These are phyloP conservation scores for Microcera coccophila DNA, from an alignment of 2,329 filamentous ascomycete species.

Conservation along the genomic window DNA sequence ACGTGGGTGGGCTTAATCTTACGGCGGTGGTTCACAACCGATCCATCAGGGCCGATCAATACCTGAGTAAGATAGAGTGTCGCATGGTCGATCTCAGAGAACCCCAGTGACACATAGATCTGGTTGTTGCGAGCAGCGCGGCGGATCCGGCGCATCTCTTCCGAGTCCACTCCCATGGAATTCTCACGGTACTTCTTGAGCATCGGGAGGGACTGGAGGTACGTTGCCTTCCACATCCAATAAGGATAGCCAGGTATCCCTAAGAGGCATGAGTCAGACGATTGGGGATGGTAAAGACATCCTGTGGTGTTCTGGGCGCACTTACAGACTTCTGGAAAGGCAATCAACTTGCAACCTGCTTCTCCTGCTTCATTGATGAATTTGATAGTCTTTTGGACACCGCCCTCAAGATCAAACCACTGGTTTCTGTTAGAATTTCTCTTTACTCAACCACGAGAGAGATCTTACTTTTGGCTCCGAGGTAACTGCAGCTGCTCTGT, in stretches of 20 bases:
- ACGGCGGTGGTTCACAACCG: slow-evolving; percentile 44
- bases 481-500: slow-evolving; percentile 23
- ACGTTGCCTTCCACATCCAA: slow-evolving; percentile 34
- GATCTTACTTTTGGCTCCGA: slow-evolving; percentile 14
- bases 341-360: slow-evolving; percentile 51
- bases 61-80: slow-evolving; percentile 48
- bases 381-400: slow-evolving; percentile 53
- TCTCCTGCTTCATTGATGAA: slow-evolving; percentile 54
- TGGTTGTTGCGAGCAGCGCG: slow-evolving; percentile 39
- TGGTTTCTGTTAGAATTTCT: slow-evolving; percentile 8
- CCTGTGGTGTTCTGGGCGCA: background rate
- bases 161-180: slow-evolving; percentile 32
- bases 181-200: slow-evolving; percentile 39
- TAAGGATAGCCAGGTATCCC: slow-evolving; percentile 54
- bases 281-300: background rate
- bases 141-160: slow-evolving; percentile 42
- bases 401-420: slow-evolving; percentile 55
- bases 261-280: background rate
- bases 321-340: slow-evolving; percentile 48
- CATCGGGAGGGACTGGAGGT: slow-evolving; percentile 30
- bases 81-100: slow-evolving; percentile 44
- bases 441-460: slow-evolving; percentile 2
- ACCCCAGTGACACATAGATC: slow-evolving; percentile 47
- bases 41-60: slow-evolving; percentile 47
- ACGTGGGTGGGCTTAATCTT: slow-evolving; percentile 51